Conservation (phyloP, 2,329 filamentous ascomycete species). For the Verticillium albo-atrum region DNA sequence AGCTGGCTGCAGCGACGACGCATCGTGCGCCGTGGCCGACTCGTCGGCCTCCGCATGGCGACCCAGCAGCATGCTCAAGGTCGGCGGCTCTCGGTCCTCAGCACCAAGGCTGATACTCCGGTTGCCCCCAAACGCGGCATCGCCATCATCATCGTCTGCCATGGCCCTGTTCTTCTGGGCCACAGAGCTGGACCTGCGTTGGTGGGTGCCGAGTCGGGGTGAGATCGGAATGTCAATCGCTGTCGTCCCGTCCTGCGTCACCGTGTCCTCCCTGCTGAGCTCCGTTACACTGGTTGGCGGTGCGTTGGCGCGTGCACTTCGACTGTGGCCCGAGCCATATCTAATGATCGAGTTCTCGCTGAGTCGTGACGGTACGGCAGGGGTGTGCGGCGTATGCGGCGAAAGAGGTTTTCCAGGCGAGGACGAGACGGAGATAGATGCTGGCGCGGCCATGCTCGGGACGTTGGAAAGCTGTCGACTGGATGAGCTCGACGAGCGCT, state of each 20-base stretch:
- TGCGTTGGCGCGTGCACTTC: slow-evolving; percentile 18
- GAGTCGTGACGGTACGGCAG: slow-evolving; percentile 87
- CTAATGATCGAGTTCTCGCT: slow-evolving; percentile 85
- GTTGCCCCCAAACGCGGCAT: slow-evolving; percentile 55
- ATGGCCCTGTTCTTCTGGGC: slow-evolving; percentile 56
- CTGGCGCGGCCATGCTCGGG: slow-evolving; percentile 64
- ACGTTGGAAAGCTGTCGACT: slow-evolving; percentile 57
- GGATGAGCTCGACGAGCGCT: slow-evolving; percentile 74
- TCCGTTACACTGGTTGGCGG: slow-evolving; percentile 18
- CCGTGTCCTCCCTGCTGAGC: slow-evolving; percentile 30
- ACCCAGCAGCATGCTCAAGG: slow-evolving; percentile 58
- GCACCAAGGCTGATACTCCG: slow-evolving; percentile 65
- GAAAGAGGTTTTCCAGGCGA: slow-evolving; percentile 89
- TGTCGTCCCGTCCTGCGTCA: slow-evolving; percentile 49
- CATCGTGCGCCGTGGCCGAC: slow-evolving; percentile 2
- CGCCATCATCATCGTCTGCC: slow-evolving; percentile 55
- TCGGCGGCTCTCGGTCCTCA: slow-evolving; percentile 60
- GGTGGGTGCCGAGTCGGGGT: slow-evolving; percentile 53
- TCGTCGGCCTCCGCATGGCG: slow-evolving; percentile 35
- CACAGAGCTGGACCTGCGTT: slow-evolving; percentile 64
- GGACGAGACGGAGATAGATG: slow-evolving; percentile 77
- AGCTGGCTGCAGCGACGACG: slow-evolving; percentile 31
- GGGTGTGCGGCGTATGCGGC: slow-evolving; percentile 86
- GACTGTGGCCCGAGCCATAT: slow-evolving; percentile 37
- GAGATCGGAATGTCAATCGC: slow-evolving; percentile 73